phyloP scores from a whole-genome alignment of 2,329 filamentous ascomycete genomes.

The Fusarium mundagurra region DNA sequence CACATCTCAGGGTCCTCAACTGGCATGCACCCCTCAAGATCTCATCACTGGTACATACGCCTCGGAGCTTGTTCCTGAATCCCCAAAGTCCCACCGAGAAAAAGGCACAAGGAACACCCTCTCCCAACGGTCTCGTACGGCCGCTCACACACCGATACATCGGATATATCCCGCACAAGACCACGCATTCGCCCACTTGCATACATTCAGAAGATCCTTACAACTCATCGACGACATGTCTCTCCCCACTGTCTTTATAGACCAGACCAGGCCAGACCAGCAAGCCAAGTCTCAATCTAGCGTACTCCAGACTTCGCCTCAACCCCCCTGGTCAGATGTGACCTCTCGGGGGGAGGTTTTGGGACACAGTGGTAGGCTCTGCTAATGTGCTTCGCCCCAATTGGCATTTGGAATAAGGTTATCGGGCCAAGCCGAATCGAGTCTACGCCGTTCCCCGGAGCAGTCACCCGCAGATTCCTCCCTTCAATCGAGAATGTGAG shows the following conservation, averaged over 20 bases:
- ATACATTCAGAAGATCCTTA: background rate
- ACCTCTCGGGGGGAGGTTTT: background rate
- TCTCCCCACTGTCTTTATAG: background rate
- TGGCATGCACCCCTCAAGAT: conserved; percentile 7
- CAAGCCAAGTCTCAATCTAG: conserved; percentile 17
- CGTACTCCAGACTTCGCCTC: conserved; percentile 17
- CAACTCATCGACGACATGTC: background rate
- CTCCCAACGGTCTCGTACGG: conserved; percentile 8
- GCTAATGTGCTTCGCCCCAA: conserved; percentile 23
- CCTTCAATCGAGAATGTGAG: conserved; percentile 5
- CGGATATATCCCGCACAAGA: conserved; percentile 12
- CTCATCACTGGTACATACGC: background rate
- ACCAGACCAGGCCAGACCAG: background rate
- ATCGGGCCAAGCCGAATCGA: conserved; percentile 30
- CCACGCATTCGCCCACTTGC: conserved; percentile 19
- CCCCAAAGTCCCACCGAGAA: conserved; percentile 5
- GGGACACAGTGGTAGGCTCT: conserved; percentile 6
- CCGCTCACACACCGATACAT: conserved; percentile 15
- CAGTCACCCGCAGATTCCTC: conserved; percentile 13
- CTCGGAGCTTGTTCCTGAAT: conserved; percentile 16
- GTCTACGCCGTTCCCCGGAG: conserved; percentile 7
- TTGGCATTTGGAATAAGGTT: conserved; percentile 37
- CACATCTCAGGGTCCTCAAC: background rate
- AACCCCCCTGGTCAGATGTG: conserved; percentile 3
- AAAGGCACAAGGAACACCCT: conserved; percentile 7